These are phyloP conservation scores for Herpetomonas tarakana DNA, from an alignment of 208 protist species.

Conservation along the genomic window DNA sequence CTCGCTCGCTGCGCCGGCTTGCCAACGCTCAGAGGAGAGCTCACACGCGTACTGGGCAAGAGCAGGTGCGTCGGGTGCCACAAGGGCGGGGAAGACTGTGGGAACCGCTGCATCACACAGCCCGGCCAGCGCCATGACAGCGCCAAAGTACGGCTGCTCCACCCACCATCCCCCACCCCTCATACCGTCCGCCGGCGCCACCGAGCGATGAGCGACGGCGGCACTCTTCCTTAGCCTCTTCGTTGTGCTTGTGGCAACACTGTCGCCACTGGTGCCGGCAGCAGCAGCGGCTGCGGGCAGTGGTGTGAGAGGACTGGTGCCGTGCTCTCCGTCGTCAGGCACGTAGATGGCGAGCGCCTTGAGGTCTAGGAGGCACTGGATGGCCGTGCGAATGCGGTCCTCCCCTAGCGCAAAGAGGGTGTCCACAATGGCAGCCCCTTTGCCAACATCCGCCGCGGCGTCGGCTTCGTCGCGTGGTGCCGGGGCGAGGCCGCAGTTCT, in stretches of 20 bases:
- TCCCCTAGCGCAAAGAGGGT: conserved; percentile 4
- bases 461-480: background rate
- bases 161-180: conserved; percentile 13
- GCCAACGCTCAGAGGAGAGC: background rate
- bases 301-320: background rate
- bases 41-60: background rate
- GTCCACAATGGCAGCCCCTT: background rate
- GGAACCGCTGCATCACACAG: conserved; percentile 64
- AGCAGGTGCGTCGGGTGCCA: conserved; percentile 7
- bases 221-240: background rate
- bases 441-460: background rate
- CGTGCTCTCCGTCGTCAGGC: background rate
- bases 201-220: background rate
- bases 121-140: conserved; percentile 36
- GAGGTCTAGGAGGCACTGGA: conserved; percentile 29
- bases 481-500: conserved; percentile 1
- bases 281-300: background rate
- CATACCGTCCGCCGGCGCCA: background rate
- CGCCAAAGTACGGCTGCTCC: background rate
- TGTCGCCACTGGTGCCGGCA: background rate
- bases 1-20: background rate
- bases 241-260: background rate
- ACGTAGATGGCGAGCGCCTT: background rate
- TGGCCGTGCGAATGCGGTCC: conserved; percentile 32
- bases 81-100: conserved; percentile 36